phyloP scores from a whole-genome alignment of 257 asterid genomes.

The Jasminum sambac region DNA sequence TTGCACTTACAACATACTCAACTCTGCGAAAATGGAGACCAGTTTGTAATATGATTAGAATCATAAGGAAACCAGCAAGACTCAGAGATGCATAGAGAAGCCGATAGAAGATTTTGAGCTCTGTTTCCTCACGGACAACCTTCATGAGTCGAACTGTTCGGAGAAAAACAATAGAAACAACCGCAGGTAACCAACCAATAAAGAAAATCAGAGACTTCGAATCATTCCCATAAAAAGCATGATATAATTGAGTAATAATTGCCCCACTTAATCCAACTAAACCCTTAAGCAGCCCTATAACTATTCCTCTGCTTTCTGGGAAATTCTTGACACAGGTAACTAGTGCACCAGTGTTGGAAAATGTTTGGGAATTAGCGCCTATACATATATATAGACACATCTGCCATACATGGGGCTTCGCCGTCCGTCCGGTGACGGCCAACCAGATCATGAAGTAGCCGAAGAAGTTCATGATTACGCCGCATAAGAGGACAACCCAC shows the following conservation, averaged over 20 bases:
- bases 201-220: constrained; percentile 44
- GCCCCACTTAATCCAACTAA: constrained; percentile 69
- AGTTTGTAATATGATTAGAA: constrained; percentile 42
- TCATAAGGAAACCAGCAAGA: constrained; percentile 50
- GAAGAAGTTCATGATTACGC: constrained; percentile 51
- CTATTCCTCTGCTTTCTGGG: constrained; percentile 60
- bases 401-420: constrained; percentile 56
- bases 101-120: constrained; percentile 43
- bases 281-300: constrained; percentile 54
- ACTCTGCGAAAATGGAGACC: constrained; percentile 24
- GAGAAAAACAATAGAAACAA: constrained; percentile 44
- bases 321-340: constrained; percentile 67
- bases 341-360: constrained; percentile 57
- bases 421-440: constrained; percentile 36
- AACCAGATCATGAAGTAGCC: constrained; percentile 82
- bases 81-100: constrained; percentile 41
- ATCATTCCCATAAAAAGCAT: constrained; percentile 46
- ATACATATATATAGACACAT: constrained; percentile 60
- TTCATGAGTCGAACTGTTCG: constrained; percentile 42
- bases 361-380: constrained; percentile 65
- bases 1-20: constrained; percentile 37
- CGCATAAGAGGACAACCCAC: constrained; percentile 56
- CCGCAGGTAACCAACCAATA: constrained; percentile 66
- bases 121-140: constrained; percentile 35
- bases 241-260: constrained; percentile 54